Evolutionary conservation across 2,329 filamentous ascomycete species (phyloP), one percentile per base, ranked within the genome.

Genomic region (Samsoniella hepiali): DNA sequence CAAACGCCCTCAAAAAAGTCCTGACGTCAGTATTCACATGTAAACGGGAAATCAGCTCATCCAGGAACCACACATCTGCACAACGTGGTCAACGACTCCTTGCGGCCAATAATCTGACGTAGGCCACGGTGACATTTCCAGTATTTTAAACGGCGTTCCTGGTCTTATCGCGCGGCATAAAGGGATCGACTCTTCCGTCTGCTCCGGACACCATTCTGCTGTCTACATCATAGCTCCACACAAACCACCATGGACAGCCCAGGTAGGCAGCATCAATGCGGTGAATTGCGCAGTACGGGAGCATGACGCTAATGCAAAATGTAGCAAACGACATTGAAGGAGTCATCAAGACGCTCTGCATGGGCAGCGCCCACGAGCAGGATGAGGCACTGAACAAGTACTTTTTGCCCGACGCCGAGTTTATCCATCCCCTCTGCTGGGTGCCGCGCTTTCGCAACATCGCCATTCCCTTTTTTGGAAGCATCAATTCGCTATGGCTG

Each of bases 361-460:
- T 89, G 72, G 87, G 89, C 53, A 81, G 83, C 0, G 88, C 88
- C 0, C 79, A 83, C 1, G 77, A 89, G 40, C 92, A 96, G 74
- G 77, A 82, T 62, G 77, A 81, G 3, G 80, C 89, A 0, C 79
- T 96, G 31, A 81, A 90, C 63, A 80, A 78, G n/a, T 93, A 91
- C 77, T 96, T 93, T 75, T 85, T 88, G 0, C 82, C 83, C 10
- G 79, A 88, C 70, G 90, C 91, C 9, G 83, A 85, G 36, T 95
- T 96, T 72, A 82, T 84, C 3, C 91, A 96, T 68, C 91, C 91
- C 0, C 89, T 94, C 73, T 93, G 90, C 70, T 84, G 86, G 13
- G 90, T 91, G 1, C 84, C 84, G 1, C 77, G 79, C 7, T 84
- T 87, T 67, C 71, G 73, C 3, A 72, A 78, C 22, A 67, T 76